Conservation (phyloP, 306 rosid species). For the Myrica gale region DNA sequence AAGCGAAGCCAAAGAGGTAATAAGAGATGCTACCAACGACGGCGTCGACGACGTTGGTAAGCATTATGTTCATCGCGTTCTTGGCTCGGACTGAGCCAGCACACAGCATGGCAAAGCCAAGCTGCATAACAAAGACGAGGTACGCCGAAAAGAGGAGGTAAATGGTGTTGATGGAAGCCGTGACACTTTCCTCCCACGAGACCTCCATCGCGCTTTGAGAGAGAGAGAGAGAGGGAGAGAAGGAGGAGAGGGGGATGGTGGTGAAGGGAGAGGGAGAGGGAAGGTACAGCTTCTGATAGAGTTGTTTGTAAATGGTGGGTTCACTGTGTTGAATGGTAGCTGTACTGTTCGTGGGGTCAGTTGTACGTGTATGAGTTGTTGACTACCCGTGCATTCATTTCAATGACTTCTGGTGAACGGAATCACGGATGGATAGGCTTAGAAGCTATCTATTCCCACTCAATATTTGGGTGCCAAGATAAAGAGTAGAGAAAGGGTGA, state of each 20-base stretch:
- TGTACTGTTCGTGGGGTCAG: constrained; percentile 1
- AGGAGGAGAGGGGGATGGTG: neutral
- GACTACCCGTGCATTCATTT: constrained; percentile 37
- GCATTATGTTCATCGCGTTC: constrained; percentile 78
- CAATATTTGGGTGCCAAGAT: neutral
- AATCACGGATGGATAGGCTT: constrained; percentile 2
- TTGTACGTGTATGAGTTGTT: constrained; percentile 27
- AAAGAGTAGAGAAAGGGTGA: too few relatives aligned
- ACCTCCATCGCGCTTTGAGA: constrained; percentile 39
- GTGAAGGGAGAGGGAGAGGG: neutral
- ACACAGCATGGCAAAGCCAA: constrained; percentile 83
- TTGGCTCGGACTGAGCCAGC: constrained; percentile 85
- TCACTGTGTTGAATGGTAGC: constrained; percentile 57
- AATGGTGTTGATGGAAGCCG: constrained; percentile 57
- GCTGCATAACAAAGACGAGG: constrained; percentile 75
- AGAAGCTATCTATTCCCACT: constrained; percentile 9
- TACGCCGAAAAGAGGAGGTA: constrained; percentile 78
- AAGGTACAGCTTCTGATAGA: constrained; percentile 9
- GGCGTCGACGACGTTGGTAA: constrained; percentile 74
- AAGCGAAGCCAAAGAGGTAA: constrained; percentile 79
- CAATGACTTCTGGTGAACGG: constrained; percentile 23
- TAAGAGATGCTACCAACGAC: constrained; percentile 77
- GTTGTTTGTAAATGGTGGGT: constrained; percentile 1
- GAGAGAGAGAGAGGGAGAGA: constrained; percentile 8
- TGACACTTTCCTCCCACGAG: constrained; percentile 70